A percentile compares a stretch with the other conserved stretches of the same genome.
Conservation (phyloP, 2,329 filamentous ascomycete genomes). For the Venturia pyrina region DNA sequence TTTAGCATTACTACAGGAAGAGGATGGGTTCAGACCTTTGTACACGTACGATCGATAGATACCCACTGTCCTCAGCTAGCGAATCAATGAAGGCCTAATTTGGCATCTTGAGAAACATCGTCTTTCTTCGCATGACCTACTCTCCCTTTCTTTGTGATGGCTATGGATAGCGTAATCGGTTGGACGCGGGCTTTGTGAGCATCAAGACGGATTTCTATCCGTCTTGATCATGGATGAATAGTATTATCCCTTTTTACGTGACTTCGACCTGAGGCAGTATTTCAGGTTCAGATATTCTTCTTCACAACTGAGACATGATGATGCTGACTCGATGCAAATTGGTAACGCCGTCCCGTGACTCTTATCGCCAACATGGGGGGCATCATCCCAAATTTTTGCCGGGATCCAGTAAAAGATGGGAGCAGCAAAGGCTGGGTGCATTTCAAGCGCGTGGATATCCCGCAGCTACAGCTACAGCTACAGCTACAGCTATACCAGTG, state of each 20-base stretch:
- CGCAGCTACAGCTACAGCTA: not conserved
- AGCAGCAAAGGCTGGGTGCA: not conserved
- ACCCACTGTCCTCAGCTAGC: not conserved
- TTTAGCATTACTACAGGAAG: not conserved
- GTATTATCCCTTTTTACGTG: too few species aligned
- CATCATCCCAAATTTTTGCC: not conserved
- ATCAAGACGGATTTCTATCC: too few species aligned
- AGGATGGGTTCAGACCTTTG: not conserved
- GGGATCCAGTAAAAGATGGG: not conserved
- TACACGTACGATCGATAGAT: not conserved
- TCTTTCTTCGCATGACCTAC: not conserved
- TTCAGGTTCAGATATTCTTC: not conserved
- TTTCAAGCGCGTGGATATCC: not conserved
- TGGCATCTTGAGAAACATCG: not conserved
- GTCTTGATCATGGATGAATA: too few species aligned
- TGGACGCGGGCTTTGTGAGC: too few species aligned
- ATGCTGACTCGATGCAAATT: not conserved
- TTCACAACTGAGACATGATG: not conserved
- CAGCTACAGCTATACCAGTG: too few species aligned
- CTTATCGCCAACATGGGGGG: not conserved
- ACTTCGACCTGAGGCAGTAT: too few species aligned
- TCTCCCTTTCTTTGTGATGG: too few species aligned
- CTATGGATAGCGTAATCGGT: too few species aligned
- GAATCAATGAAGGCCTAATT: not conserved
- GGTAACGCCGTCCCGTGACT: not conserved